Evolutionary conservation across 805 yeast genomes (phyloP).

Genomic region (Vanderwaltozyma verrucispora): DNA sequence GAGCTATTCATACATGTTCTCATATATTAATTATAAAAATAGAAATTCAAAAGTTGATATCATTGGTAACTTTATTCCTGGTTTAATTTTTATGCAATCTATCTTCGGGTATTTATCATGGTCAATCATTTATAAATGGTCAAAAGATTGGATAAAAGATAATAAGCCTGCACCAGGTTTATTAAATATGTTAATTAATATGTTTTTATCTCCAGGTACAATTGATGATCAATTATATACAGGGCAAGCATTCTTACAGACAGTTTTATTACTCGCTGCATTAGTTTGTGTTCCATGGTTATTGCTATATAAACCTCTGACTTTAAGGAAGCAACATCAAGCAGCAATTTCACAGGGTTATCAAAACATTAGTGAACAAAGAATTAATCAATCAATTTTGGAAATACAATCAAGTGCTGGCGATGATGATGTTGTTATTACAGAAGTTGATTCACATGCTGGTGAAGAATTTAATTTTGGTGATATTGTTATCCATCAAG

Average conservation of each 20-base stretch:
- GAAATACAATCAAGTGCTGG: slow-evolving; percentile 19
- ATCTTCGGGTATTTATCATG: slow-evolving; percentile 88
- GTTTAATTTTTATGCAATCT: slow-evolving; percentile 89
- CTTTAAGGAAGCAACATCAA: slow-evolving; percentile 48
- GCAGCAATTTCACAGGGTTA: slow-evolving; percentile 29
- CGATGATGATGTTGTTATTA: slow-evolving; percentile 34
- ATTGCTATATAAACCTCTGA: slow-evolving; percentile 72
- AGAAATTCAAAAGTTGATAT: slow-evolving; percentile 70
- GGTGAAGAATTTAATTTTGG: slow-evolving; percentile 49
- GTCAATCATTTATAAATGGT: slow-evolving; percentile 88
- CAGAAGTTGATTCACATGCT: slow-evolving; percentile 35
- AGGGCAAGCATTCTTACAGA: slow-evolving; percentile 73
- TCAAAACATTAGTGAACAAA: slow-evolving; percentile 31
- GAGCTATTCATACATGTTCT: slow-evolving; percentile 81
- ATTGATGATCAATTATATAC: slow-evolving; percentile 70
- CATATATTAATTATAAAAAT: slow-evolving; percentile 66
- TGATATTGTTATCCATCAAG: slow-evolving; percentile 93
- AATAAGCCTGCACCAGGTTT: slow-evolving; percentile 82
- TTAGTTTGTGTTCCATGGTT: slow-evolving; percentile 89
- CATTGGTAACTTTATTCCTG: slow-evolving; percentile 89
- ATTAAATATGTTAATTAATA: slow-evolving; percentile 86
- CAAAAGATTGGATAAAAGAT: slow-evolving; percentile 76
- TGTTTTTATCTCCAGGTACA: slow-evolving; percentile 90
- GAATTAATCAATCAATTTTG: slow-evolving; percentile 22
- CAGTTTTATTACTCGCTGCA: slow-evolving; percentile 63